Conservation (phyloP, 805 yeast genomes). For the Barnettozyma vustinii region DNA sequence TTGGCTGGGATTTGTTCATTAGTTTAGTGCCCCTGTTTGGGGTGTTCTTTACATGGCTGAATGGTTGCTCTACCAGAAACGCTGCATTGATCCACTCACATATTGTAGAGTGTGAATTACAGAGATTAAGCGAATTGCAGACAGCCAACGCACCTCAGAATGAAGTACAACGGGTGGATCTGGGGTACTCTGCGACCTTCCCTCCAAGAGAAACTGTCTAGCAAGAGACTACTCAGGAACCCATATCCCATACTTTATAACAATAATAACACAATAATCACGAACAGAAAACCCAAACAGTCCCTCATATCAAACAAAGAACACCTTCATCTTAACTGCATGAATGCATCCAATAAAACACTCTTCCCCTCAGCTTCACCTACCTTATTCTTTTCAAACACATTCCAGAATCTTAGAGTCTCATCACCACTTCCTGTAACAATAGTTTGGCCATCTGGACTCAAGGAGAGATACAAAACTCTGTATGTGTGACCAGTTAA, state of each 20-base stretch:
- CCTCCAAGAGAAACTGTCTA: background rate
- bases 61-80: slow-evolving; percentile 84
- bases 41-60: slow-evolving; percentile 68
- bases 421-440: slow-evolving; percentile 99
- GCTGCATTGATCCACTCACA: slow-evolving; percentile 67
- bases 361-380: slow-evolving; percentile 45
- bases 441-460: slow-evolving; percentile 94
- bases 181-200: background rate
- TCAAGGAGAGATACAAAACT: slow-evolving; percentile 80
- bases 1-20: slow-evolving; percentile 65
- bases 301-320: background rate
- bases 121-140: slow-evolving; percentile 5
- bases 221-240: background rate
- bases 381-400: slow-evolving; percentile 70
- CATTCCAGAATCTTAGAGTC: slow-evolving; percentile 92
- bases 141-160: background rate
- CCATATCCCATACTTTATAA: background rate
- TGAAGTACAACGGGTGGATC: background rate
- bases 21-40: slow-evolving; percentile 82
- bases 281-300: background rate
- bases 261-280: background rate
- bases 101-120: slow-evolving; percentile 16
- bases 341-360: slow-evolving; percentile 66
- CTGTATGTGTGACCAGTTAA: slow-evolving; percentile 92
- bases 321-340: slow-evolving; percentile 50